Percentiles rank a stretch among this genome's conserved stretches.
These are phyloP conservation scores for Hemisphaericaspora subhashii DNA, from an alignment of 1,139 yeast species.

Conservation along the genomic window DNA sequence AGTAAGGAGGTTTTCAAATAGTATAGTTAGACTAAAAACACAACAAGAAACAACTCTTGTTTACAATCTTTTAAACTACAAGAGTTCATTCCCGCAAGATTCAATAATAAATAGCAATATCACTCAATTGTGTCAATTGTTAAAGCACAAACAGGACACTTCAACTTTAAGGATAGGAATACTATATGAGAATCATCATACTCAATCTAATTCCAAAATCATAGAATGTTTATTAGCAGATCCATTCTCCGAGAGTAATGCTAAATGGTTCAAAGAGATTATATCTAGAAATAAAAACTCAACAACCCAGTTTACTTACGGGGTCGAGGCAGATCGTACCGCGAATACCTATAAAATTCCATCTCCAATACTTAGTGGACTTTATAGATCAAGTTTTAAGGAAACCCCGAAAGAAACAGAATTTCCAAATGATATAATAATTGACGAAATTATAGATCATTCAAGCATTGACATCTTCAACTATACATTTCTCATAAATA, in stretches of 20 bases:
- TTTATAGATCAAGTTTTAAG: slow-evolving; percentile 26
- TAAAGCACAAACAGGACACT: slow-evolving; percentile 7
- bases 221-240: slow-evolving; percentile 42
- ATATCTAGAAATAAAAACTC: slow-evolving; percentile 18
- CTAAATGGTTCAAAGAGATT: slow-evolving; percentile 32
- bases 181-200: slow-evolving; percentile 24
- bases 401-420: slow-evolving; percentile 6
- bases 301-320: slow-evolving; percentile 17
- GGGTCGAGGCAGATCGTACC: slow-evolving; percentile 7
- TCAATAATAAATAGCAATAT: slow-evolving; percentile 18
- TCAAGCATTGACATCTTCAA: slow-evolving; percentile 14
- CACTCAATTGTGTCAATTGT: slow-evolving; percentile 15
- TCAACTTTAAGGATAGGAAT: slow-evolving; percentile 31
- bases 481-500: slow-evolving; percentile 33
- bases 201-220: slow-evolving; percentile 25
- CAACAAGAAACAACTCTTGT: slow-evolving; percentile 11
- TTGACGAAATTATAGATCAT: slow-evolving; percentile 29
- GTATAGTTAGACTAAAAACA: not conserved
- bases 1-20: not conserved
- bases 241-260: slow-evolving; percentile 37
- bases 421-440: slow-evolving; percentile 23
- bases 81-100: slow-evolving; percentile 31
- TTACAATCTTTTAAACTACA: slow-evolving; percentile 13
- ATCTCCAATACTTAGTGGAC: slow-evolving; percentile 37
- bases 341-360: slow-evolving; percentile 22